Evolutionary conservation across 2,329 filamentous ascomycete genomes (phyloP).

Genomic region (Hypoxylon sp.): DNA sequence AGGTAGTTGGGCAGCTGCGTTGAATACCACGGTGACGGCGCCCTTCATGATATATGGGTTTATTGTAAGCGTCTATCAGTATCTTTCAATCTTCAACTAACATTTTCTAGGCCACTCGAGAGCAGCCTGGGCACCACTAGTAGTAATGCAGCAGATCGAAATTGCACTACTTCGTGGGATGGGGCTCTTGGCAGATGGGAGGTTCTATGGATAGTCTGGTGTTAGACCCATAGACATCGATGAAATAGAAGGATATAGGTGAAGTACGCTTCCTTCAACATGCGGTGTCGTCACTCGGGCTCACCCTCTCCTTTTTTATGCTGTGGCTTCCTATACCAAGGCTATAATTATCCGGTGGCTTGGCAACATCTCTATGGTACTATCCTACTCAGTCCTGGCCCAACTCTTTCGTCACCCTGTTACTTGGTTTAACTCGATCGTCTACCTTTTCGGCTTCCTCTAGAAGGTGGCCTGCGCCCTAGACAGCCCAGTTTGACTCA

Average conservation of each 20-base stretch:
- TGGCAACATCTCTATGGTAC: not conserved
- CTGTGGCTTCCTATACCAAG: no score
- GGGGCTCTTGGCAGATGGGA: no score
- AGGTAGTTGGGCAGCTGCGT: slow-evolving; percentile 65
- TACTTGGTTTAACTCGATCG: no score
- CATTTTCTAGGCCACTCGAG: slow-evolving; percentile 61
- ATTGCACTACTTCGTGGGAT: not conserved
- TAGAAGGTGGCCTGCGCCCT: not conserved
- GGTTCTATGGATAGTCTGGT: no score
- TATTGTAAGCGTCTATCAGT: slow-evolving; percentile 65
- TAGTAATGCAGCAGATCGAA: no score
- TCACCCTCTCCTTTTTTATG: not conserved
- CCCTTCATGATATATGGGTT: slow-evolving; percentile 73
- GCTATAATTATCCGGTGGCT: no score
- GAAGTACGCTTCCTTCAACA: not conserved
- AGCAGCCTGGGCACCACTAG: no score
- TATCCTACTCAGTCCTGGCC: not conserved
- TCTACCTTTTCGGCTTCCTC: not conserved
- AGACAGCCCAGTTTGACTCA: not conserved
- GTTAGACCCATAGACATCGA: not conserved
- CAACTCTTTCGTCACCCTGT: no score
- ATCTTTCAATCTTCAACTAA: slow-evolving; percentile 26
- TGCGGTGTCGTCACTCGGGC: not conserved
- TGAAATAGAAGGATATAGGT: not conserved
- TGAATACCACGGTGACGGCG: slow-evolving; percentile 55